These are phyloP conservation scores for Rhododendron ovatum DNA, from an alignment of 148 eudicot genomes.

Conservation along the genomic window DNA sequence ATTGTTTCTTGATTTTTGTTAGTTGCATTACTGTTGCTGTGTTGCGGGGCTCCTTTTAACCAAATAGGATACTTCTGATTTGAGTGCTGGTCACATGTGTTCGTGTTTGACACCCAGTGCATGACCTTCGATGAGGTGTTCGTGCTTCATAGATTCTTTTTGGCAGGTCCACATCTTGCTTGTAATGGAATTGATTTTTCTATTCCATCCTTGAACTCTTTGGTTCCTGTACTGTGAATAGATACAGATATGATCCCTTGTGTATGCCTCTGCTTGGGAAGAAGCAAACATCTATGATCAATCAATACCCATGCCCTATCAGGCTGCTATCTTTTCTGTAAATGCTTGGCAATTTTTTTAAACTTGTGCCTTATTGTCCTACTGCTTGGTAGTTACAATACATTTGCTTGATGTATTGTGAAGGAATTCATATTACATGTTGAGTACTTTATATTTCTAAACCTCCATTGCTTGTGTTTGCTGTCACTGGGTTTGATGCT, in stretches of 20 bases:
- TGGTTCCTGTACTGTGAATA: neutral
- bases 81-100: neutral
- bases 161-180: neutral
- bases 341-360: neutral
- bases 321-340: neutral
- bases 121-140: neutral
- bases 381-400: no score
- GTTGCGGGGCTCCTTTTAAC: neutral
- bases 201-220: neutral
- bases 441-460: neutral
- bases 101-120: neutral
- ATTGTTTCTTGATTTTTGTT: neutral
- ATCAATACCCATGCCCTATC: neutral
- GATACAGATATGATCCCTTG: neutral
- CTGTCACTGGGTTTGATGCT: constrained; percentile 1
- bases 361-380: neutral
- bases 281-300: neutral
- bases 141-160: neutral
- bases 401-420: neutral
- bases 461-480: neutral
- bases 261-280: neutral
- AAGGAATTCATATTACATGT: neutral
- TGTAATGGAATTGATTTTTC: neutral
- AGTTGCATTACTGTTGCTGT: neutral
- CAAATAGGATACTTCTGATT: neutral